Evolutionary conservation across 225 moss, liverwort and hornwort genomes (phyloP).

Genomic region (Marchantia paleacea): DNA sequence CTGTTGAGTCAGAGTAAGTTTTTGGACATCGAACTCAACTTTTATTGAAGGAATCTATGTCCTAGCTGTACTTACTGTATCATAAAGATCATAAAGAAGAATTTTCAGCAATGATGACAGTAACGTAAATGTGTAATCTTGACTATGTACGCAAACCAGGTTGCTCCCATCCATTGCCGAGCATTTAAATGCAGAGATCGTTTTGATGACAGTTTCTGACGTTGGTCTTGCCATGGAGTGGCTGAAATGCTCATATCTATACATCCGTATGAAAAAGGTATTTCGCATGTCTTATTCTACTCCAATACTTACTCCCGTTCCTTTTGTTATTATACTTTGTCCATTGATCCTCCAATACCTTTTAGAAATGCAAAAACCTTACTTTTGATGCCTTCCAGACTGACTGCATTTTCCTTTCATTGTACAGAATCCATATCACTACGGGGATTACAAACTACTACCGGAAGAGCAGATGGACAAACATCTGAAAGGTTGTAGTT

Average conservation of each 20-base stretch:
- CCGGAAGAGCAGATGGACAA: constrained; percentile 81
- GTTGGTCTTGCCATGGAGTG: constrained; percentile 95
- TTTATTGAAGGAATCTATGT: too few relatives aligned
- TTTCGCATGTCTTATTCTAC: constrained; percentile 2
- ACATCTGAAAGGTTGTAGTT: constrained; percentile 65
- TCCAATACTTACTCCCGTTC: not conserved
- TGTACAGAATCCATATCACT: constrained; percentile 78
- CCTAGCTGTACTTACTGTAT: too few relatives aligned
- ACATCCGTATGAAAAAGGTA: constrained; percentile 91
- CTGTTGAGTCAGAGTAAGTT: constrained; percentile 82
- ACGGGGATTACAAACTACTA: constrained; percentile 57
- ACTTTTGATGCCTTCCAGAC: not conserved
- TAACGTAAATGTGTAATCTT: not conserved
- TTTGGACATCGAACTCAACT: too few relatives aligned
- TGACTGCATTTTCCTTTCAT: not conserved
- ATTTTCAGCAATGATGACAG: not conserved
- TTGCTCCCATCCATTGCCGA: constrained; percentile 84
- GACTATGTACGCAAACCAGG: constrained; percentile 37
- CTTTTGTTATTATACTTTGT: too few relatives aligned
- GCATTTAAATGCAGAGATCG: constrained; percentile 96
- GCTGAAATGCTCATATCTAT: constrained; percentile 95
- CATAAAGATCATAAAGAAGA: too few relatives aligned
- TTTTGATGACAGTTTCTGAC: constrained; percentile 90
- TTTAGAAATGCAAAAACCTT: not conserved
- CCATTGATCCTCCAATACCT: not conserved